phyloP scores from a whole-genome alignment of 2,329 filamentous ascomycete genomes.

The Geosmithia flava region DNA sequence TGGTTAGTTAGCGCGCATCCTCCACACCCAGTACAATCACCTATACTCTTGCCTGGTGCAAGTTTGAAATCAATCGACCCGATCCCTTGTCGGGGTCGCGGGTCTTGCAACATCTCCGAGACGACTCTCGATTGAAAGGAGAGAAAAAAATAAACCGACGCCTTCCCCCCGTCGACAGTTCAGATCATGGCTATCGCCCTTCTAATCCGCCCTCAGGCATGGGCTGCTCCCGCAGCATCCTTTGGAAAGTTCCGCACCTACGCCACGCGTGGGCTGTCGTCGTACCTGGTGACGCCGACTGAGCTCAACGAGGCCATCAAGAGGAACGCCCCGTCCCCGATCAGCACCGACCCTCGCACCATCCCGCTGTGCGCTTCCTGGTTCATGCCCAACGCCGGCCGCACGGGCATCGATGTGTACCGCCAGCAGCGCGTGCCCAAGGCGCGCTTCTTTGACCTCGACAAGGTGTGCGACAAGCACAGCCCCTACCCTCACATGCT shows the following conservation, averaged over 20 bases:
- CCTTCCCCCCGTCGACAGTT: neutral
- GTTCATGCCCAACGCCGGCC: constrained; percentile 89
- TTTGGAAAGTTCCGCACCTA: neutral
- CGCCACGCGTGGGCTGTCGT: constrained; percentile 39
- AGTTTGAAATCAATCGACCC: neutral
- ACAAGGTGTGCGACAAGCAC: constrained; percentile 76
- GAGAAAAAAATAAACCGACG: neutral
- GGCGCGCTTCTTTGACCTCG: constrained; percentile 92
- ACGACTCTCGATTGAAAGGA: neutral
- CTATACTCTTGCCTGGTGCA: neutral
- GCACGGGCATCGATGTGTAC: constrained; percentile 72
- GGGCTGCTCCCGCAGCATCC: constrained; percentile 11
- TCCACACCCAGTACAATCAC: too few relatives aligned
- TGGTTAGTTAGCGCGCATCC: too few relatives aligned
- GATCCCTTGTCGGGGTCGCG: constrained; percentile 1
- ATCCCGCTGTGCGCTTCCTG: constrained; percentile 87
- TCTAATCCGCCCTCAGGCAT: constrained; percentile 27
- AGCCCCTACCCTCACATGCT: constrained; percentile 97
- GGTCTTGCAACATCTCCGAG: neutral
- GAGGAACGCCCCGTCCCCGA: constrained; percentile 66
- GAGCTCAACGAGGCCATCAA: constrained; percentile 73
- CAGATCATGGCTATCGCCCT: constrained; percentile 28
- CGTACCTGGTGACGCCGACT: constrained; percentile 76
- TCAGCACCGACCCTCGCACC: constrained; percentile 70
- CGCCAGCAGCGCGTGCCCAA: constrained; percentile 73